Evolutionary conservation across 1,284 basidiomycete genomes (phyloP), one percentile per base, ranked within the genome.

Genomic region (Sporisorium scitamineum): DNA sequence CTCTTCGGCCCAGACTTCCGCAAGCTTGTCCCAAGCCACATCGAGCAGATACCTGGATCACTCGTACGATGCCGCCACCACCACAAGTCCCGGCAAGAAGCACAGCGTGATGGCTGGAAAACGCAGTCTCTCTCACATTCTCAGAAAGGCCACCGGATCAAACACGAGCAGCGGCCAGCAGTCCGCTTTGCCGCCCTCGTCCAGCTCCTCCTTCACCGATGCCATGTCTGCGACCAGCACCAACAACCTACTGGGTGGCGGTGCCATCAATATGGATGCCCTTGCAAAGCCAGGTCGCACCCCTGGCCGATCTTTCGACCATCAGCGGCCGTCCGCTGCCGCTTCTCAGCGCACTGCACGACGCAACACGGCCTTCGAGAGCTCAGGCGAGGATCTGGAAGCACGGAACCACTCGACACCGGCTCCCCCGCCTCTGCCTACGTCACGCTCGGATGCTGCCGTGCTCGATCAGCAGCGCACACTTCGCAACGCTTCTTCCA

Each of bases 81-180:
- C 55, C 14, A 31, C 63, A 1, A 79, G 77, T 54, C 71, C 76
- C 1, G 57, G 54, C 16, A 69, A 68, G 48, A 73, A 61, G 45
- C 48, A 68, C 14, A 13, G 48, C 37, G 63, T 65, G 29, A 55
- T 81, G 11, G 61, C 57, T 7, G 65, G 64, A 31, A 81, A 81
- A 45, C 67, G 80, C 29, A 76, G 79, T 41, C 42, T 81, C 0
- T 73, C 78, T 53, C 76, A 80, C 57, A 76, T 81, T 2, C 68
- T 81, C 44, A 47, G 73, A 13, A 81, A 81, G 37, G 78, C 78
- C 9, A 78, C 78, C 4, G 54, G 75, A 5, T 52, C 44, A 14
- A 56, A 34, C 26, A 13, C 53, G 18, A 41, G 18, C 29, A 60
- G 42, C 59, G 57, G 8, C 22, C 22, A 51, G 31, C n/a, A 39